Percentiles rank a stretch among this genome's conserved stretches.
Evolutionary conservation across 225 moss, liverwort and hornwort genomes (phyloP).

Genomic region (Asterella californica): DNA sequence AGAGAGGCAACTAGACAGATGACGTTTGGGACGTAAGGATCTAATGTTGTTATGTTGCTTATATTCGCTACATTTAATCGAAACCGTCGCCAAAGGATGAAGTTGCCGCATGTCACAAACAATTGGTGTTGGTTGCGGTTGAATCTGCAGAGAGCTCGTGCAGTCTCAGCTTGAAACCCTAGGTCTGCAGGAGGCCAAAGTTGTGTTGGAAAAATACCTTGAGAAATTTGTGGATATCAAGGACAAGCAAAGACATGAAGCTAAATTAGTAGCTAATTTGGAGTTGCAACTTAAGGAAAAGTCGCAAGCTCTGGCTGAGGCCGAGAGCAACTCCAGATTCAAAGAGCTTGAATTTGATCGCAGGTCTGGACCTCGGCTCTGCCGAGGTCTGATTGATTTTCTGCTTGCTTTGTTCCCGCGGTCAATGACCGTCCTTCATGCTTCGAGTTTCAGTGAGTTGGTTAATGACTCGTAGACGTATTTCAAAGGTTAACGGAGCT

Average conservation of each 20-base stretch:
- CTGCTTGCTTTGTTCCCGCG: background rate
- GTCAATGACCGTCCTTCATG: background rate
- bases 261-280: constrained; percentile 61
- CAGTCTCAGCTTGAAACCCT: constrained; percentile 59
- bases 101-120: background rate
- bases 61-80: background rate
- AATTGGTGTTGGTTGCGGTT: background rate
- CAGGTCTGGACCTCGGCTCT: constrained; percentile 33
- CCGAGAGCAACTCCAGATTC: constrained; percentile 54
- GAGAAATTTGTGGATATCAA: constrained; percentile 66
- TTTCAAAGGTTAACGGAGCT: constrained; percentile 57
- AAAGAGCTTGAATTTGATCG: constrained; percentile 78
- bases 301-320: constrained; percentile 55
- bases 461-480: background rate
- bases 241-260: constrained; percentile 67
- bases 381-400: background rate
- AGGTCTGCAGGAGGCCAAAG: constrained; percentile 54
- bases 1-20: background rate
- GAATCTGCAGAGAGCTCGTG: constrained; percentile 57
- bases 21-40: background rate
- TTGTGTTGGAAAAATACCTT: constrained; percentile 58
- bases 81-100: background rate
- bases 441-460: background rate
- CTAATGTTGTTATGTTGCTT: background rate
- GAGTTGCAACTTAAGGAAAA: constrained; percentile 78